These are phyloP conservation scores for Gracilaria vermiculophylla DNA, from an alignment of 23 red algal species.

Conservation along the genomic window DNA sequence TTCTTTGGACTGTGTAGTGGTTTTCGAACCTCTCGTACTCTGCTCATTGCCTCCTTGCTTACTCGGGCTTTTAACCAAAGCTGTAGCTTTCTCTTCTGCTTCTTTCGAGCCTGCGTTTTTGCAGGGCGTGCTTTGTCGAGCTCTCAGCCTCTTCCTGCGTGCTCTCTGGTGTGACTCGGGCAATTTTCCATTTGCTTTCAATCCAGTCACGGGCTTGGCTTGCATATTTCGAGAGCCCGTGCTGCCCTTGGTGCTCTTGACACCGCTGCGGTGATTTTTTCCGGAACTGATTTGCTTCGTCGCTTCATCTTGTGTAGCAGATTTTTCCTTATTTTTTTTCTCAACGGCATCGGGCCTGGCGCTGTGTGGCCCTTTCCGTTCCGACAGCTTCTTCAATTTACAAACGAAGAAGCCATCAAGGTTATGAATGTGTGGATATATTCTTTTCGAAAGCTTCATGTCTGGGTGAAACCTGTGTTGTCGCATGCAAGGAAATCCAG, in stretches of 20 bases:
- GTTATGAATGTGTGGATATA: slow-evolving; percentile 96
- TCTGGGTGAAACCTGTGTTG: slow-evolving; percentile 81
- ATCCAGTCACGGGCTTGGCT: not conserved
- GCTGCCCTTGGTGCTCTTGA: not conserved
- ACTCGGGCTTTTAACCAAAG: not conserved
- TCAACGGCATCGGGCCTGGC: not conserved
- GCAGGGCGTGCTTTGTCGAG: not conserved
- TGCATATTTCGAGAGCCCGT: not conserved
- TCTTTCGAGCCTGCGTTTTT: not conserved
- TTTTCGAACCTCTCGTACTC: not conserved
- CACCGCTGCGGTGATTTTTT: not conserved
- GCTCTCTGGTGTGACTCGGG: not conserved
- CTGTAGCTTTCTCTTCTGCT: not conserved
- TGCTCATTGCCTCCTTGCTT: not conserved
- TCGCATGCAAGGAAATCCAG: slow-evolving; percentile 79
- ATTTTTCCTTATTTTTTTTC: not conserved
- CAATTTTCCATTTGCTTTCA: not conserved
- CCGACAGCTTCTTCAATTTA: slow-evolving; percentile 84
- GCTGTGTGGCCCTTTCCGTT: not conserved
- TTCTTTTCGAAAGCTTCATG: slow-evolving; percentile 63
- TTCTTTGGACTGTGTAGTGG: no score
- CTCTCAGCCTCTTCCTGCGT: not conserved
- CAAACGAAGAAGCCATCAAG: slow-evolving; percentile 99
- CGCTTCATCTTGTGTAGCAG: not conserved
- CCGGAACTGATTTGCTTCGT: not conserved